Evolutionary conservation across 2,329 filamentous ascomycete species (phyloP).

Genomic region (Ceratocystis destructans): DNA sequence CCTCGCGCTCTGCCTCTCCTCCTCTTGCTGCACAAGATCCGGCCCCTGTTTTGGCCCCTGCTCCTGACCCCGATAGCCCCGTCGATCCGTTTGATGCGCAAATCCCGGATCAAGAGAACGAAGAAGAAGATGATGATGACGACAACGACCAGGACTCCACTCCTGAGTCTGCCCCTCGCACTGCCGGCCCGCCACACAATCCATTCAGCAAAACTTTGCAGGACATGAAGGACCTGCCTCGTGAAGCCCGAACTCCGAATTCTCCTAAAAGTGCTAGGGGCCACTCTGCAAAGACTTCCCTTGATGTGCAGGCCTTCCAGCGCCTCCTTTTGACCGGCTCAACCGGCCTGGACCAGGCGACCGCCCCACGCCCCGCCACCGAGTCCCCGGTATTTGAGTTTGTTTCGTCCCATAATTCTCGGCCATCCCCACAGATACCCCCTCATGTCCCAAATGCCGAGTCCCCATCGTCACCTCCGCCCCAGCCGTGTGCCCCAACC

Average conservation of each 20-base stretch:
- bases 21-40: neutral
- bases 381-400: neutral
- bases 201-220: conserved; percentile 44
- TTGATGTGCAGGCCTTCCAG: conserved; percentile 65
- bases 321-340: conserved; percentile 62
- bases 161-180: neutral
- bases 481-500: conserved; percentile 11
- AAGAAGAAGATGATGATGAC: neutral
- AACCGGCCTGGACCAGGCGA: conserved; percentile 27
- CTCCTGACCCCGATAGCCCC: neutral
- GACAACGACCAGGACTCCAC: neutral
- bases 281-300: conserved; percentile 11
- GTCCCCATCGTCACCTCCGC: neutral
- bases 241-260: neutral
- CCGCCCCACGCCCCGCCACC: neutral
- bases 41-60: neutral
- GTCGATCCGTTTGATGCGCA: neutral
- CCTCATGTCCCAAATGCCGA: neutral
- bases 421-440: neutral
- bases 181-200: conserved; percentile 24
- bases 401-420: neutral
- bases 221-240: conserved; percentile 30
- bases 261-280: conserved; percentile 12
- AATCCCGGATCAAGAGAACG: conserved; percentile 2
- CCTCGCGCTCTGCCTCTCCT: neutral